A percentile compares a stretch with the other conserved stretches of the same genome.
Conservation (phyloP, 768 basidiomycete genomes). For the Mycena epipterygia region DNA sequence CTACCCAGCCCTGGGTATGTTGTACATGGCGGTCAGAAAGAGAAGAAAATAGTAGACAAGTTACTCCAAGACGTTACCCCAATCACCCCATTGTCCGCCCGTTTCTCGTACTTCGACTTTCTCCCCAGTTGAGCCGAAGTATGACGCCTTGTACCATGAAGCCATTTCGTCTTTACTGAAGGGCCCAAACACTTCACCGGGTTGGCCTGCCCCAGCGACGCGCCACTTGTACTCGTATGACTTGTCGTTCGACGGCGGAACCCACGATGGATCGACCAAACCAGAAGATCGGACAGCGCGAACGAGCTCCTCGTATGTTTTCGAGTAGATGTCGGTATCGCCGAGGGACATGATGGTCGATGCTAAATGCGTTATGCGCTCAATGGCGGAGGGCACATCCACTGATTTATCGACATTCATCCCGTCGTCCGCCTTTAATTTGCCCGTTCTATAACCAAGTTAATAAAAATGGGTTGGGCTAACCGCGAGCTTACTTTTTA, state of each 20-base stretch:
- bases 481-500: conserved; percentile 49
- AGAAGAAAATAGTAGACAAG: conserved; percentile 20
- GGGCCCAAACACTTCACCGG: conserved; percentile 79
- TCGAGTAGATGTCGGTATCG: conserved; percentile 88
- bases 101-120: conserved; percentile 80
- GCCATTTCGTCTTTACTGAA: conserved; percentile 86
- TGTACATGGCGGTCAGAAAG: not conserved
- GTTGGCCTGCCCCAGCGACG: conserved; percentile 59
- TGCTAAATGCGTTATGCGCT: conserved; percentile 86
- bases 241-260: conserved; percentile 80
- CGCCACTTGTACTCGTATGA: conserved; percentile 90
- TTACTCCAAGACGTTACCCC: conserved; percentile 75
- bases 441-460: conserved; percentile 39
- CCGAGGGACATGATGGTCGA: conserved; percentile 91
- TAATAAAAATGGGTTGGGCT: conserved; percentile 1
- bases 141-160: conserved; percentile 83
- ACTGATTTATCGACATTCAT: conserved; percentile 67
- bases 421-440: conserved; percentile 48
- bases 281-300: conserved; percentile 81
- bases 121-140: conserved; percentile 84
- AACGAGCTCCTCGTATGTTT: conserved; percentile 88
- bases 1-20: not conserved
- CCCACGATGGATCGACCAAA: conserved; percentile 76
- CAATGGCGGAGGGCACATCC: conserved; percentile 68
- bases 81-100: conserved; percentile 80